Percentiles rank a stretch among this genome's conserved stretches.
These are phyloP conservation scores for Yamadazyma songkhlaensis DNA, from an alignment of 1,139 yeast genomes.

Conservation along the genomic window DNA sequence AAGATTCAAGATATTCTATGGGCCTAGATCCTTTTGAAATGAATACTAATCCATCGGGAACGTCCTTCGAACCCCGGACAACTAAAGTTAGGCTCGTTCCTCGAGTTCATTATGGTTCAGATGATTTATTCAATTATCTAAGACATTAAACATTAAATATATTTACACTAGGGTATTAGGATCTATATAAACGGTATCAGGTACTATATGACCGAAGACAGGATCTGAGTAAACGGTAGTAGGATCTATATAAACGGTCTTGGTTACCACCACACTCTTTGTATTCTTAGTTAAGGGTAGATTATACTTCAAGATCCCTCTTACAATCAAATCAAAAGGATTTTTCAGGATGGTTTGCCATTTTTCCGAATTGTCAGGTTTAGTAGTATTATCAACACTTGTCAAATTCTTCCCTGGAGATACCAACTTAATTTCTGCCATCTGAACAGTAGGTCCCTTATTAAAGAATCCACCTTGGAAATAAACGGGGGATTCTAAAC, in stretches of 20 bases:
- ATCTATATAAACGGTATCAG: conserved; percentile 50
- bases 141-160: neutral
- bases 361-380: conserved; percentile 47
- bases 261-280: conserved; percentile 62
- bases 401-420: conserved; percentile 74
- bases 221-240: too few relatives aligned
- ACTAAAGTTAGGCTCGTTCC: conserved; percentile 35
- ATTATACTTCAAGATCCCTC: conserved; percentile 79
- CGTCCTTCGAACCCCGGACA: conserved; percentile 57
- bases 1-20: conserved; percentile 28
- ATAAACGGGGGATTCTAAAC: conserved; percentile 67
- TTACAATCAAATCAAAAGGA: conserved; percentile 81
- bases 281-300: conserved; percentile 61
- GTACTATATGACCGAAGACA: conserved; percentile 36
- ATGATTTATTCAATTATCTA: neutral
- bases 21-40: conserved; percentile 46
- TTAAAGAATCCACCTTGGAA: conserved; percentile 80
- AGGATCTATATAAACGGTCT: conserved; percentile 60
- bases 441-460: conserved; percentile 52
- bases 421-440: conserved; percentile 68
- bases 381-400: conserved; percentile 16
- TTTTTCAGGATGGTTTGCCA: conserved; percentile 78
- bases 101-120: conserved; percentile 15
- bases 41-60: conserved; percentile 50
- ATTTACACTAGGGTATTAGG: too few relatives aligned